Percentiles rank a stretch among this genome's conserved stretches.
These are phyloP conservation scores for Pseudonectria foliicola DNA, from an alignment of 2,329 filamentous ascomycete genomes.

Conservation along the genomic window DNA sequence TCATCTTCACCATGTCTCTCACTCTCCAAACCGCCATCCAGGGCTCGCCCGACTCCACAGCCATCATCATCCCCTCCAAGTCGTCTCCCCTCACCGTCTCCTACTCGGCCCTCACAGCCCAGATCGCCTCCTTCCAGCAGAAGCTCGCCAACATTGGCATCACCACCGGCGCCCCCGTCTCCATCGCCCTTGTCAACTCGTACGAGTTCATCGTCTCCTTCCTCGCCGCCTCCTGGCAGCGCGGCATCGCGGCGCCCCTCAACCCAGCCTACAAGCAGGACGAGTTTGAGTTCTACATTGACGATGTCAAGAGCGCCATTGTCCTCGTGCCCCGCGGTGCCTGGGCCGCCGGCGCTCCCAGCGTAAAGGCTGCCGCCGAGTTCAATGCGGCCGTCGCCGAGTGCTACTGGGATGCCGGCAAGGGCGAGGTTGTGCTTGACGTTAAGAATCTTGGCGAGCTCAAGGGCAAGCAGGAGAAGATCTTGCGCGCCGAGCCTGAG, in stretches of 20 bases:
- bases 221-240: constrained; percentile 77
- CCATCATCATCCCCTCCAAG: constrained; percentile 67
- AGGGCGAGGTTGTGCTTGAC: constrained; percentile 63
- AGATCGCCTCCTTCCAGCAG: constrained; percentile 65
- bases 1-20: constrained; percentile 25
- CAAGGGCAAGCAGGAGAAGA: constrained; percentile 33
- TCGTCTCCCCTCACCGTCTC: constrained; percentile 57
- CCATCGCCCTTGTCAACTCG: constrained; percentile 76
- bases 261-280: constrained; percentile 85
- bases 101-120: constrained; percentile 58
- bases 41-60: constrained; percentile 40
- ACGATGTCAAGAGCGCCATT: constrained; percentile 73
- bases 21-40: constrained; percentile 47
- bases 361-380: constrained; percentile 68
- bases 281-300: constrained; percentile 89
- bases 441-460: constrained; percentile 71
- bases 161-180: constrained; percentile 61
- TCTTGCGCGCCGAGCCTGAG: constrained; percentile 54
- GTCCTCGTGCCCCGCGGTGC: constrained; percentile 69
- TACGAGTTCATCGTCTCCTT: constrained; percentile 87
- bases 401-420: constrained; percentile 66
- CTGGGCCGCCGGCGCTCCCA: constrained; percentile 58
- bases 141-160: constrained; percentile 73
- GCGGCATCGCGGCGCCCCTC: constrained; percentile 76
- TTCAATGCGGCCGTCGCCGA: constrained; percentile 82